Conservation (phyloP, 2,329 filamentous ascomycete genomes). For the Daldinia sp. region DNA sequence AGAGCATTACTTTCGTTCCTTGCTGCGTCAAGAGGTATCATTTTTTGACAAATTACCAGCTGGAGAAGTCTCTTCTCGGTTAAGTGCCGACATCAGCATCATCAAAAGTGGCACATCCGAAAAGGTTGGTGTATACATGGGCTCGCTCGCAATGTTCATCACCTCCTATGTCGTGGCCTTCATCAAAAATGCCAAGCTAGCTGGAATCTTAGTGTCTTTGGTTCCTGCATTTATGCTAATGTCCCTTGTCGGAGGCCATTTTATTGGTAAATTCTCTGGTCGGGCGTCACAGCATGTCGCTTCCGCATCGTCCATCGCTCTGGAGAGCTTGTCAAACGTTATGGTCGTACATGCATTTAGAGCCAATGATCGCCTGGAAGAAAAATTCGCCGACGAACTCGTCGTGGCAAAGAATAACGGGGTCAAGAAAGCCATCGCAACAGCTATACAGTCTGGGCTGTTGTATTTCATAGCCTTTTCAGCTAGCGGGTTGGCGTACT, state of each 20-base stretch:
- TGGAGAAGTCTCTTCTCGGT: constrained; percentile 64
- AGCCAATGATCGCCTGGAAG: constrained; percentile 59
- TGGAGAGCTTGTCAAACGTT: constrained; percentile 62
- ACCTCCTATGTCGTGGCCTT: constrained; percentile 69
- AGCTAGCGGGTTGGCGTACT: constrained; percentile 71
- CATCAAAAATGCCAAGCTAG: constrained; percentile 64
- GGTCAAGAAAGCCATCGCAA: constrained; percentile 63
- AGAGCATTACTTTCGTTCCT: constrained; percentile 60
- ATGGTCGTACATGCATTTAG: constrained; percentile 64
- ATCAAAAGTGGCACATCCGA: constrained; percentile 68
- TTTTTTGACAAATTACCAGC: constrained; percentile 66
- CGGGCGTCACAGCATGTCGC: constrained; percentile 57
- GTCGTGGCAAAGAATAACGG: constrained; percentile 56
- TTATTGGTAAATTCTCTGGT: constrained; percentile 55
- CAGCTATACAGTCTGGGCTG: constrained; percentile 66
- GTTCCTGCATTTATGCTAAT: constrained; percentile 65
- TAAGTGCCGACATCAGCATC: constrained; percentile 66
- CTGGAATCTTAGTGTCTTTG: constrained; percentile 64
- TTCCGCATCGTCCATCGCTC: constrained; percentile 63
- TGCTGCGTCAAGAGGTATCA: constrained; percentile 64
- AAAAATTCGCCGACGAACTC: constrained; percentile 59
- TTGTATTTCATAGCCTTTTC: constrained; percentile 72
- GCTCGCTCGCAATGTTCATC: constrained; percentile 65
- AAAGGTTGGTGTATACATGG: constrained; percentile 67
- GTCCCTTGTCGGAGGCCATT: constrained; percentile 60